Evolutionary conservation across 495 filamentous ascomycete species (phyloP).

Genomic region (Podospora anserina): DNA sequence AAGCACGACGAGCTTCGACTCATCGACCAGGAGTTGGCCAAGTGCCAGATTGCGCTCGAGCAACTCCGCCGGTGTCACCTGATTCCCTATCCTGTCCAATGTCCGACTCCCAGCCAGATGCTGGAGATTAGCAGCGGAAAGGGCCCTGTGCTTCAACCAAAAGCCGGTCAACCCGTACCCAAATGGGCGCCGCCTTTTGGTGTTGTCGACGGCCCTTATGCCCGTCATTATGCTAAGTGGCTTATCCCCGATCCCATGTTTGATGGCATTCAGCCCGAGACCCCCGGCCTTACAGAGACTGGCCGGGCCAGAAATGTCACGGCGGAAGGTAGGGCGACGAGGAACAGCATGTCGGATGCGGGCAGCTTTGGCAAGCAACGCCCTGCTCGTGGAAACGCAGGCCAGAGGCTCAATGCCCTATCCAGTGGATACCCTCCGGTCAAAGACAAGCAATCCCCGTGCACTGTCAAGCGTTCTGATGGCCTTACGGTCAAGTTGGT

Average conservation of each 20-base stretch:
- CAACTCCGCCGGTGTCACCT: conserved; percentile 88
- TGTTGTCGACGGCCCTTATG: conserved; percentile 85
- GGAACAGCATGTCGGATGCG: conserved; percentile 64
- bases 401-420: conserved; percentile 66
- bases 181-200: conserved; percentile 78
- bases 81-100: conserved; percentile 74
- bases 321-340: conserved; percentile 68
- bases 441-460: conserved; percentile 61
- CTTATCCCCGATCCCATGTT: conserved; percentile 85
- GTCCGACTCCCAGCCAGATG: conserved; percentile 58
- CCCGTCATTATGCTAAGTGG: conserved; percentile 92
- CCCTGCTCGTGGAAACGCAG: conserved; percentile 55
- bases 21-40: conserved; percentile 94
- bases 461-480: conserved; percentile 51
- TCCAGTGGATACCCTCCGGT: conserved; percentile 66
- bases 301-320: conserved; percentile 38
- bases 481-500: conserved; percentile 69
- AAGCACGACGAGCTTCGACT: conserved; percentile 92
- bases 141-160: conserved; percentile 60
- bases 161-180: conserved; percentile 57
- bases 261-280: conserved; percentile 59
- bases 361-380: conserved; percentile 57
- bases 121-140: conserved; percentile 66
- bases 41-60: conserved; percentile 92
- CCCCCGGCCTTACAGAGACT: conserved; percentile 33